Percentiles rank a stretch among this genome's conserved stretches.
Evolutionary conservation across 1,284 basidiomycete genomes (phyloP).

Genomic region (Mycosarcoma maydis): DNA sequence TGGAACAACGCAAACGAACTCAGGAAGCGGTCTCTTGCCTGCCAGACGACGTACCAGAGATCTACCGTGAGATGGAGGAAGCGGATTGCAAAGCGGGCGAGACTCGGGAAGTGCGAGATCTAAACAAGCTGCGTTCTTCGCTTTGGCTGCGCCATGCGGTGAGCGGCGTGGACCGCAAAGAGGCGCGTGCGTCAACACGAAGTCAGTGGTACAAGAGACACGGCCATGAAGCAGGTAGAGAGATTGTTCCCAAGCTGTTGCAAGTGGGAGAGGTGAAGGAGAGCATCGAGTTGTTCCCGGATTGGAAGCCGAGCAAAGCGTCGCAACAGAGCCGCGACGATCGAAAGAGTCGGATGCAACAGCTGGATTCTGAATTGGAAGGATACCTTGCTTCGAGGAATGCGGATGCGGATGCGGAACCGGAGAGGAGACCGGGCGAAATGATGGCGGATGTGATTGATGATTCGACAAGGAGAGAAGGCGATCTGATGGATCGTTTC

Average conservation of each 20-base stretch:
- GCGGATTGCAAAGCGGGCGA: slow-evolving; percentile 38
- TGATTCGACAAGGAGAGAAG: slow-evolving; percentile 3
- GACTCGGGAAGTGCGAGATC: slow-evolving; percentile 23
- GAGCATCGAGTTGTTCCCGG: slow-evolving; percentile 45
- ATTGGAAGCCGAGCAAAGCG: slow-evolving; percentile 17
- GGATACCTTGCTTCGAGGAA: slow-evolving; percentile 6
- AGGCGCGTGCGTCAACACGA: slow-evolving; percentile 39
- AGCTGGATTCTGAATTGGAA: slow-evolving; percentile 44
- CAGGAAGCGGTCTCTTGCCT: slow-evolving; percentile 22
- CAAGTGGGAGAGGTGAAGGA: slow-evolving; percentile 52
- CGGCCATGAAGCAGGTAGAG: slow-evolving; percentile 60
- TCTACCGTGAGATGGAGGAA: slow-evolving; percentile 63
- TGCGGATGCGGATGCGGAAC: slow-evolving; percentile 12
- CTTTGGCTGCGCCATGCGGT: slow-evolving; percentile 59
- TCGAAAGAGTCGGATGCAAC: slow-evolving; percentile 24
- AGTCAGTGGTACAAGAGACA: slow-evolving; percentile 64
- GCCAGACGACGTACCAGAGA: slow-evolving; percentile 59
- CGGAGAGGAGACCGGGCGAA: slow-evolving; percentile 19
- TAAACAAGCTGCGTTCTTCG: slow-evolving; percentile 35
- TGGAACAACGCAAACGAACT: slow-evolving; percentile 3
- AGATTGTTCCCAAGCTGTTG: slow-evolving; percentile 61
- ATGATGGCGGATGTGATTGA: slow-evolving; percentile 40
- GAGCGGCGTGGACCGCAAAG: slow-evolving; percentile 55
- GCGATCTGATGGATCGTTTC: slow-evolving; percentile 27
- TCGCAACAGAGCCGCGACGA: background rate